phyloP scores from a whole-genome alignment of 2,329 filamentous ascomycete species.

The Chrysoporthe austroafricana region DNA sequence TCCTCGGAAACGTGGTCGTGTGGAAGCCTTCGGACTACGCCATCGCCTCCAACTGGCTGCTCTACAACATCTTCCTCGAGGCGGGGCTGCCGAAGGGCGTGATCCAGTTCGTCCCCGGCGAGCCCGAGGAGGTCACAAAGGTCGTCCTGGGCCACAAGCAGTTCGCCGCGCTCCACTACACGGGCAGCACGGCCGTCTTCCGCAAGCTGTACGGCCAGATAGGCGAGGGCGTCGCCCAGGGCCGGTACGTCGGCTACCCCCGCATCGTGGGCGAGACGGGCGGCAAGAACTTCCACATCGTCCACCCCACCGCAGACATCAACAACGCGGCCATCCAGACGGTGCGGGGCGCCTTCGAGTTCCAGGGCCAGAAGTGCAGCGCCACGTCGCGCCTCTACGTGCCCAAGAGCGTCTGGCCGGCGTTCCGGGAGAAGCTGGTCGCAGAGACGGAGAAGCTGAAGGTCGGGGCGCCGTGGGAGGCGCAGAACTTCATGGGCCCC shows the following conservation, averaged over 20 bases:
- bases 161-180: slow-evolving; percentile 93
- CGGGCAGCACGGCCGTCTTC: slow-evolving; percentile 90
- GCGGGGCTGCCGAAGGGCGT: slow-evolving; percentile 87
- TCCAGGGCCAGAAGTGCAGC: slow-evolving; percentile 56
- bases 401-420: slow-evolving; percentile 47
- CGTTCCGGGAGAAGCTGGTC: slow-evolving; percentile 44
- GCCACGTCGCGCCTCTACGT: slow-evolving; percentile 59
- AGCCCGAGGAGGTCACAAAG: slow-evolving; percentile 82
- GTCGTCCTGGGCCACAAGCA: slow-evolving; percentile 75
- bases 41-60: slow-evolving; percentile 87
- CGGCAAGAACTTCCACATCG: slow-evolving; percentile 57
- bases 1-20: slow-evolving; percentile 92
- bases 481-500: slow-evolving; percentile 48
- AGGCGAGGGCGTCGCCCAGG: slow-evolving; percentile 77
- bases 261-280: slow-evolving; percentile 55
- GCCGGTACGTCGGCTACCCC: slow-evolving; percentile 77
- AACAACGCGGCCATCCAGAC: slow-evolving; percentile 51
- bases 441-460: slow-evolving; percentile 41
- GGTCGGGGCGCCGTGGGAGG: slow-evolving; percentile 38
- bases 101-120: slow-evolving; percentile 90
- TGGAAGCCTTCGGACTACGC: slow-evolving; percentile 96
- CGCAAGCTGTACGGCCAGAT: slow-evolving; percentile 86
- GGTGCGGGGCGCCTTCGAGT: slow-evolving; percentile 54
- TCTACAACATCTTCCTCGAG: slow-evolving; percentile 89
- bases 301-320: slow-evolving; percentile 52